Conservation (phyloP, 2,329 filamentous ascomycete genomes). For the Periconia digitata region DNA sequence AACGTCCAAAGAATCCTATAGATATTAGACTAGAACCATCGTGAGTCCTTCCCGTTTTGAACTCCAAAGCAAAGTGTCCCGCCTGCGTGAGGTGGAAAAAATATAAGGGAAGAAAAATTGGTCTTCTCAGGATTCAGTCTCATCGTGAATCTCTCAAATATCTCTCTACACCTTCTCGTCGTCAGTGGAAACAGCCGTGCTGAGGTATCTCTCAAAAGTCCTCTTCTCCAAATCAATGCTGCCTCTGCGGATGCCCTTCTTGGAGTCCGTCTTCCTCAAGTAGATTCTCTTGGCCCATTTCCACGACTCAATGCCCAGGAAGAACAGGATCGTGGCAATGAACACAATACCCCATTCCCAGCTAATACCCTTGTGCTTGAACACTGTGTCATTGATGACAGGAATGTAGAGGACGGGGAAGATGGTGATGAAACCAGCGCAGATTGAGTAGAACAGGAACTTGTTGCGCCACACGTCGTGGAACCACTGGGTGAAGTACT, state of each 20-base stretch:
- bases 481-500: constrained; percentile 62
- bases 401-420: constrained; percentile 64
- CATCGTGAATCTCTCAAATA: background rate
- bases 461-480: constrained; percentile 70
- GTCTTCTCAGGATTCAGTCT: background rate
- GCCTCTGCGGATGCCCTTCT: constrained; percentile 23
- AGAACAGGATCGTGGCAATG: constrained; percentile 62
- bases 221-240: constrained; percentile 33
- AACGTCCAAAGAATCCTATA: background rate
- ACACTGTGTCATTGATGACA: constrained; percentile 64
- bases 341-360: constrained; percentile 74
- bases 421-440: constrained; percentile 48
- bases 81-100: background rate
- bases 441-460: constrained; percentile 57
- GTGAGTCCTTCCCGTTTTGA: background rate
- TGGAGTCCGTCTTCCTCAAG: constrained; percentile 28
- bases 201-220: constrained; percentile 36
- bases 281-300: constrained; percentile 65
- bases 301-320: constrained; percentile 65
- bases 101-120: constrained; percentile 2
- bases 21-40: background rate
- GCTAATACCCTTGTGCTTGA: constrained; percentile 65
- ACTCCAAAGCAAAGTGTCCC: background rate
- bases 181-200: constrained; percentile 34
- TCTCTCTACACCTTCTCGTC: constrained; percentile 29